These are phyloP conservation scores for Fusarium transvaalense DNA, from an alignment of 2,329 filamentous ascomycete genomes.

Conservation along the genomic window DNA sequence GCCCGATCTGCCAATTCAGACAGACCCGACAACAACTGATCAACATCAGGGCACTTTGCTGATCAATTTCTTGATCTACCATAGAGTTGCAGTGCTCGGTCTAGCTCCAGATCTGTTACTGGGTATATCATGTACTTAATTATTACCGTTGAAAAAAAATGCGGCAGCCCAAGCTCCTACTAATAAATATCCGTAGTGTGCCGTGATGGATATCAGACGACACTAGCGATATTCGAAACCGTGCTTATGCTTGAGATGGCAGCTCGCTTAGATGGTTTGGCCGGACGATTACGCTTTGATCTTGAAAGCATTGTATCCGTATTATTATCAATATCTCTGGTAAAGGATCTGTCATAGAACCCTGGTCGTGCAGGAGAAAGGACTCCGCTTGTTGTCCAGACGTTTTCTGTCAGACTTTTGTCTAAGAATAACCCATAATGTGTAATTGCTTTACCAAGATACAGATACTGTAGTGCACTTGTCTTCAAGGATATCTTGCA, in stretches of 20 bases:
- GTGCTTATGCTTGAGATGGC: constrained; percentile 12
- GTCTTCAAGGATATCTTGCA: too few relatives aligned
- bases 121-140: neutral
- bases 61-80: constrained; percentile 17
- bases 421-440: neutral
- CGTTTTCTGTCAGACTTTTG: constrained; percentile 11
- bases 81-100: constrained; percentile 8
- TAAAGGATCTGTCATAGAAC: neutral
- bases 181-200: too few relatives aligned
- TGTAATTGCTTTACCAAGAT: too few relatives aligned
- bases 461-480: too few relatives aligned
- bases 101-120: constrained; percentile 26
- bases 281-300: neutral
- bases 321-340: neutral
- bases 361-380: neutral
- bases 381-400: neutral
- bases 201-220: too few relatives aligned
- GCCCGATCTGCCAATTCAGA: constrained; percentile 11
- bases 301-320: neutral
- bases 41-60: neutral
- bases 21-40: neutral
- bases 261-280: constrained; percentile 13
- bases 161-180: constrained; percentile 11
- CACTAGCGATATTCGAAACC: constrained; percentile 23
- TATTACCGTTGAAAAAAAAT: constrained; percentile 8